Evolutionary conservation across 306 rosid genomes (phyloP).

Genomic region (Cyclanthera cordifolia): DNA sequence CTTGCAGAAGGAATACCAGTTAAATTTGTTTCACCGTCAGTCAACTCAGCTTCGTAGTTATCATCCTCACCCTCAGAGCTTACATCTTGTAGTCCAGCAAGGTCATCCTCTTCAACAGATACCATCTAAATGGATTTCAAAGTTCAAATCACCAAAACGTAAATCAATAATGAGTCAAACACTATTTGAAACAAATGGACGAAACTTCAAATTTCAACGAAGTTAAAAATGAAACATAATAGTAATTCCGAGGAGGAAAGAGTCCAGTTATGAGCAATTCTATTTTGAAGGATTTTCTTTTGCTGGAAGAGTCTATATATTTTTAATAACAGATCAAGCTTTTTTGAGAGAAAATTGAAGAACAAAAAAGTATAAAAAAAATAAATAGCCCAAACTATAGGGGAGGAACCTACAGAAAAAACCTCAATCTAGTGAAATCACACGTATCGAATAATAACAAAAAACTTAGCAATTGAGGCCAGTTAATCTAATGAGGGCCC

Average conservation of each 20-base stretch:
- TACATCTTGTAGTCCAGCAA: slow-evolving; percentile 93
- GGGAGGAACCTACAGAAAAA: too few species aligned
- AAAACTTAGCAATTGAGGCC: too few species aligned
- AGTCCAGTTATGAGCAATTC: neutral
- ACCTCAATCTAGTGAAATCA: too few species aligned
- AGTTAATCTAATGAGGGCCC: too few species aligned
- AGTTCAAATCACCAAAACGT: slow-evolving; percentile 5
- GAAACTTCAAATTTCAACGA: neutral
- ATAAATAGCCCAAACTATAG: too few species aligned
- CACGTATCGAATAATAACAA: too few species aligned
- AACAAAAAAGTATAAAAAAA: too few species aligned
- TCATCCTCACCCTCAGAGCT: slow-evolving; percentile 97
- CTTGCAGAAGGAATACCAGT: slow-evolving; percentile 41
- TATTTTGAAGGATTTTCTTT: too few species aligned
- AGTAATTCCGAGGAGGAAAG: neutral
- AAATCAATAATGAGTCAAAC: neutral
- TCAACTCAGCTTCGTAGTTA: slow-evolving; percentile 82
- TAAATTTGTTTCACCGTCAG: slow-evolving; percentile 74
- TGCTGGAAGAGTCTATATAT: too few species aligned
- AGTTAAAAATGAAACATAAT: neutral
- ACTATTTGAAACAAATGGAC: neutral
- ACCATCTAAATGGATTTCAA: slow-evolving; percentile 52
- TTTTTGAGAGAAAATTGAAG: too few species aligned
- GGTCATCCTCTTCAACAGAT: slow-evolving; percentile 97
- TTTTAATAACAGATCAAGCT: too few species aligned